Base-by-base conservation (phyloP, 2,329 filamentous ascomycete species). In the Orbilia quercus region DNA sequence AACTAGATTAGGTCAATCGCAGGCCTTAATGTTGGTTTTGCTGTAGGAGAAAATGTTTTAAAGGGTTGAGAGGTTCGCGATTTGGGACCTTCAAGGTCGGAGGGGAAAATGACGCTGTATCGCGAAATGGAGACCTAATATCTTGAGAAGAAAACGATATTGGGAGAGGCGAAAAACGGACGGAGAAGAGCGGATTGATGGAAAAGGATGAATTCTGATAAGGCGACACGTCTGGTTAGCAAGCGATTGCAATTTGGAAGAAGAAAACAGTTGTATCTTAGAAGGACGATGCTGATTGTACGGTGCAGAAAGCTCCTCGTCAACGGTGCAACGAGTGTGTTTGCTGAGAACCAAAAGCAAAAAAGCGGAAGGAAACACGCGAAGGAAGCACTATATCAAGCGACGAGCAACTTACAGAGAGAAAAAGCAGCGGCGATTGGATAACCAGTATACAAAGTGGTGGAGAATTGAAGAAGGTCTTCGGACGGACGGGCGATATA, bases 331-430 rank as follows among this genome's bases (percentile, higher is more conserved):
- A n/a, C n/a, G n/a, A n/a, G n/a, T n/a, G n/a, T n/a, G 38, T 50
- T 53, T 65, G 66, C 57, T 58, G 25, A 23, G 9, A 47, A 36
- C 44, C 50, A 64, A 65, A 72, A 65, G 53, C 51, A 64, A 72
- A 72, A 72, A 72, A 53, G 25, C 1, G 22, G 22, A 11, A 40
- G 31, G 59, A 58, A 72, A 57, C 38, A 64, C 59, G 67, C 58
- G 60, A 51, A 64, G n/a, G 28, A 38, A 57, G 57, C 50, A 58
- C 63, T 62, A 50, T 57, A 64, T 65, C 58, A 36, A 47, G n/a
- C n/a, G n/a, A n/a, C n/a, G n/a, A n/a, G n/a, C n/a, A n/a, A 72
- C 67, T 72, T 72, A 72, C 67, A 53, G 58, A 54, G 48, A 62
- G 28, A 71, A 47, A 69, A 51, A 58, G 40, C 31, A 57, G 23